Evolutionary conservation across 306 rosid species (phyloP), one percentile per base, ranked within the genome.

Genomic region (Gastrolobium villosum): DNA sequence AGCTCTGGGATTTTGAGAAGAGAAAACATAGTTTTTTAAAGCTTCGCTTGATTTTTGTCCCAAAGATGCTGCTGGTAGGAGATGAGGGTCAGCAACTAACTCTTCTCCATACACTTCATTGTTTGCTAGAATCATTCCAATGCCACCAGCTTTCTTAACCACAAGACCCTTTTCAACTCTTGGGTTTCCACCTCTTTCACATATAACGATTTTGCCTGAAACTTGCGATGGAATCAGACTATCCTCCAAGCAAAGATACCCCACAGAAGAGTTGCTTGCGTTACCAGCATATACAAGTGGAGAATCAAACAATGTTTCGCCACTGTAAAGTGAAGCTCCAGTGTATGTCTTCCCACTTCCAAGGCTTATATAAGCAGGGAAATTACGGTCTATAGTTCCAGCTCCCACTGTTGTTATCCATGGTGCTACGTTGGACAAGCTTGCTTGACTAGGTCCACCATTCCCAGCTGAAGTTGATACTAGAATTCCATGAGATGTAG

Each of bases 401-500:
- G 99, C 99, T 4, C 99, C 99, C 1, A 94, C 99, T 0, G 99
- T 92, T 39, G 89, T 88, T 76, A 90, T 73, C 99, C 97, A 94
- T 2, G 99, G 99, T 9, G 99, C 97, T 1, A 83, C 89, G 36
- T 92, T 94, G 5, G 99, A 75, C 73, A 94, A 46, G 31, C 83
- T 81, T 14, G 53, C 83, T 0, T 79, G 36, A 7, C 74, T 57
- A 0, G 97, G 97, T 54, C 99, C 99, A 7, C 86, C 88, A 68
- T 94, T 94, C 20, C 99, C 99, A 0, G 97, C 99, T 1, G 99
- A 94, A 34, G 89, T 81, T 3, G 97, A 84, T 6, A 94, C 95
- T 0, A 92, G 73, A 14, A 94, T 83, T 5, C 99, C 99, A 10
- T 76, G 91, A 0, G 92, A 83, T 4, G 41, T 77, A n/a, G 99